phyloP scores from a whole-genome alignment of 2,329 filamentous ascomycete genomes.

The Paraphoma sp. region DNA sequence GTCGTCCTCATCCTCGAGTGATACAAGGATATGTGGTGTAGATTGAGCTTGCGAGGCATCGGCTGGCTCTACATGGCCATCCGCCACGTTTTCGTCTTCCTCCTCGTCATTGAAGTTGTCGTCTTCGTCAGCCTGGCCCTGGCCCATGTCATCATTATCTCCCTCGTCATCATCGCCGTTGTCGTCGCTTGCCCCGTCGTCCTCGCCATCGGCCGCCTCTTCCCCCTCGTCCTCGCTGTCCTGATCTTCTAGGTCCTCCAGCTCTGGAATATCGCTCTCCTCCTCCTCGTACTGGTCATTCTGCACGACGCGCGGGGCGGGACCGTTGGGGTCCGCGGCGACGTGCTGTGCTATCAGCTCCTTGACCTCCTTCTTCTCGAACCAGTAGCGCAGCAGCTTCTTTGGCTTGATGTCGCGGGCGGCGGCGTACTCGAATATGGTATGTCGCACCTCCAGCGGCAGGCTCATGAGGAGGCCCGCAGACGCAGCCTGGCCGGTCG shows the following conservation, averaged over 20 bases:
- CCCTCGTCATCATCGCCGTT: conserved; percentile 9
- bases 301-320: conserved; percentile 13
- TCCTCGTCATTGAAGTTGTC: background rate
- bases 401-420: conserved; percentile 23
- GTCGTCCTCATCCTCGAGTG: conserved; percentile 1
- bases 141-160: background rate
- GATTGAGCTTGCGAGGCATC: background rate
- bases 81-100: background rate
- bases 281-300: conserved; percentile 12
- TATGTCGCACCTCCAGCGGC: conserved; percentile 42
- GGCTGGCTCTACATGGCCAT: background rate
- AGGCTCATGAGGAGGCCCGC: conserved; percentile 24
- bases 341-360: conserved; percentile 17
- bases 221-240: conserved; percentile 17
- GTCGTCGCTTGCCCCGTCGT: conserved; percentile 13
- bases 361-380: conserved; percentile 42
- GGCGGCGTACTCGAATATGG: conserved; percentile 33
- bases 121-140: background rate
- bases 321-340: conserved; percentile 14
- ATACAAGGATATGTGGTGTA: background rate
- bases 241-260: conserved; percentile 4
- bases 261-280: conserved; percentile 9
- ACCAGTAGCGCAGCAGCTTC: conserved; percentile 41
- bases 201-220: conserved; percentile 11
- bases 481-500: conserved; percentile 2